phyloP scores from a whole-genome alignment of 1,139 yeast species.

The Candida sp. region DNA sequence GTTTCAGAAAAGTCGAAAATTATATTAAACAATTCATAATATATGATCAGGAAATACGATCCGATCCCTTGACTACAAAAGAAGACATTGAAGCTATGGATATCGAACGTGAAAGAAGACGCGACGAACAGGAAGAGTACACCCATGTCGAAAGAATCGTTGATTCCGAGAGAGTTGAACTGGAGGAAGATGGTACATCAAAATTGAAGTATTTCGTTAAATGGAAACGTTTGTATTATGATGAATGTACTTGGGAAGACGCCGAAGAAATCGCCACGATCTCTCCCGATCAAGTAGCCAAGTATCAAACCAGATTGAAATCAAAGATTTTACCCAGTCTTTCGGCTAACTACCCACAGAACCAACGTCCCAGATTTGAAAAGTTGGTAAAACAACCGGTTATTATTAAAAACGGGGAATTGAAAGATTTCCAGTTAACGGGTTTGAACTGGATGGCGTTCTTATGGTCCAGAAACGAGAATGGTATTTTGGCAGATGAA shows the following conservation, averaged over 20 bases:
- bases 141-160: constrained; percentile 88
- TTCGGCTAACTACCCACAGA: constrained; percentile 70
- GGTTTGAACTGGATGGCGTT: constrained; percentile 99
- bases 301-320: constrained; percentile 75
- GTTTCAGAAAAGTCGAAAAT: constrained; percentile 85
- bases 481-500: constrained; percentile 97
- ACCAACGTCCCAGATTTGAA: constrained; percentile 83
- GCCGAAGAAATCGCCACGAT: constrained; percentile 82
- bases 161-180: constrained; percentile 71
- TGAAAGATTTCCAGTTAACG: constrained; percentile 95
- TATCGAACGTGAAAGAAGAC: constrained; percentile 77
- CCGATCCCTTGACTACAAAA: constrained; percentile 75
- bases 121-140: constrained; percentile 82
- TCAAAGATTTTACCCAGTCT: constrained; percentile 83
- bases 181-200: constrained; percentile 48
- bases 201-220: constrained; percentile 82
- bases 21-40: constrained; percentile 78
- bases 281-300: constrained; percentile 82
- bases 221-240: constrained; percentile 92
- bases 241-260: constrained; percentile 96
- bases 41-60: constrained; percentile 70
- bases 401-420: constrained; percentile 86
- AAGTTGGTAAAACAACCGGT: constrained; percentile 84
- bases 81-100: constrained; percentile 95
- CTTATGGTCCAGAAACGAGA: constrained; percentile 95